Conservation (phyloP, 164 flowering plant genomes). For the Tetracentron sinense region DNA sequence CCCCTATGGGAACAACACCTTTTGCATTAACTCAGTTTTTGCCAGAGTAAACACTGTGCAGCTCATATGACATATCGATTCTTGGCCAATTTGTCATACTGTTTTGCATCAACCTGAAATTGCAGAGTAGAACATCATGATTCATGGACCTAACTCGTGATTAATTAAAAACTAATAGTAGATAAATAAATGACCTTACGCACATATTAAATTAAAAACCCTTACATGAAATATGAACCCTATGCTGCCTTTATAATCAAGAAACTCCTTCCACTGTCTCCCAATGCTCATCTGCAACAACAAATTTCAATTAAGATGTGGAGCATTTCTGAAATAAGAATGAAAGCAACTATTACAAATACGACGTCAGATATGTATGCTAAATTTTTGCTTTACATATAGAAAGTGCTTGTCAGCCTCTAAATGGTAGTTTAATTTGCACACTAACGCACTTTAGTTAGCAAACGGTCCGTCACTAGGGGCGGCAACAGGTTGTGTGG, state of each 20-base stretch:
- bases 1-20: no score
- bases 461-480: no score
- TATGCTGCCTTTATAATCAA: conserved; percentile 56
- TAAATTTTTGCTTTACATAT: background rate
- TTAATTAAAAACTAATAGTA: no score
- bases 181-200: background rate
- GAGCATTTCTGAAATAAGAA: background rate
- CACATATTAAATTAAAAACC: background rate
- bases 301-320: background rate
- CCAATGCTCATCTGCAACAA: conserved; percentile 57
- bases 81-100: conserved; percentile 54
- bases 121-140: background rate
- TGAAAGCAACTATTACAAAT: background rate
- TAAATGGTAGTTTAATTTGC: background rate
- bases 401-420: background rate
- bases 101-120: conserved; percentile 75
- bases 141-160: no score
- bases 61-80: conserved; percentile 43
- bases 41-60: background rate
- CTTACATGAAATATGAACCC: conserved; percentile 64
- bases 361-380: no score
- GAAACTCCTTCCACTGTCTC: conserved; percentile 76
- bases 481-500: no score
- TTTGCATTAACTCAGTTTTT: no score
- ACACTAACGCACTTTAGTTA: no score